phyloP scores from a whole-genome alignment of 495 filamentous ascomycete species.

The Aspergillus ellipticus region DNA sequence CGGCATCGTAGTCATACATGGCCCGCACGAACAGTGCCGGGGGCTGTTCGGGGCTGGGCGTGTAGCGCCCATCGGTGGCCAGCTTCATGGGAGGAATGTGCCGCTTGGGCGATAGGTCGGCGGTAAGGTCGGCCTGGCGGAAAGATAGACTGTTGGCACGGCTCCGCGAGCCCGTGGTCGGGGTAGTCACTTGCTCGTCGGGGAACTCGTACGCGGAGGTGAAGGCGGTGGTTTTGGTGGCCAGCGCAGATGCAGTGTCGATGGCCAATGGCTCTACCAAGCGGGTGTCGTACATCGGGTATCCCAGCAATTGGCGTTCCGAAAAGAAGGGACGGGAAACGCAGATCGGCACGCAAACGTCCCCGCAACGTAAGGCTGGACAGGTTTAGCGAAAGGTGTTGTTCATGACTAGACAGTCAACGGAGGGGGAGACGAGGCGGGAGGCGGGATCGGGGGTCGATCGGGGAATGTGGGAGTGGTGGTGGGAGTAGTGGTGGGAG shows the following conservation, averaged over 20 bases:
- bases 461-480: too few species aligned
- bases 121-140: constrained; percentile 18
- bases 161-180: constrained; percentile 30
- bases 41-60: constrained; percentile 62
- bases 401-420: constrained; percentile 21
- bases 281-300: constrained; percentile 36
- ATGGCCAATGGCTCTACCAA: constrained; percentile 32
- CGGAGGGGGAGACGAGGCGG: too few species aligned
- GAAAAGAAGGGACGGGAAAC: background rate
- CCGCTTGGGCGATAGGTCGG: constrained; percentile 27
- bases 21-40: constrained; percentile 90
- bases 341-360: constrained; percentile 12
- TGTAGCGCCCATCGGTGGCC: constrained; percentile 49
- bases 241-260: constrained; percentile 31
- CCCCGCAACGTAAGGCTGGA: constrained; percentile 19
- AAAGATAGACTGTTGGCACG: constrained; percentile 31
- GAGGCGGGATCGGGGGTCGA: too few species aligned
- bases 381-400: constrained; percentile 19
- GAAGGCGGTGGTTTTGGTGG: constrained; percentile 34
- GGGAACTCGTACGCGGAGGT: constrained; percentile 47
- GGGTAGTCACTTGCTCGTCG: constrained; percentile 38
- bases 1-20: constrained; percentile 94
- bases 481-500: background rate
- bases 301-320: constrained; percentile 13
- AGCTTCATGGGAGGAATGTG: constrained; percentile 33